Base-by-base conservation (phyloP, 352 stramenopile species). In the Discostella stelligera region DNA sequence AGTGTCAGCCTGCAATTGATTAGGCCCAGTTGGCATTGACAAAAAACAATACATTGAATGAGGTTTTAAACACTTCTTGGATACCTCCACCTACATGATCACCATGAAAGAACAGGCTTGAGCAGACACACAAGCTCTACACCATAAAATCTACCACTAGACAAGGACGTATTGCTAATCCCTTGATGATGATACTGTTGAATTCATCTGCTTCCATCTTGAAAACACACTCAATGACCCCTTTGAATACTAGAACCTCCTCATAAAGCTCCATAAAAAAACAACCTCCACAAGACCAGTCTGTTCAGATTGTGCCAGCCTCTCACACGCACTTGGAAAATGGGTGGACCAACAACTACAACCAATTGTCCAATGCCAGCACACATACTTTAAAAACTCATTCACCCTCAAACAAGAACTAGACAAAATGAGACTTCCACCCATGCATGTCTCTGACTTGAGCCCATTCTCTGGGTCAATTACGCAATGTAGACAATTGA, bases 371-470 rank as follows among this genome's bases (percentile, higher is more conserved):
- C 7, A 61, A 53, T 7, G 5, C 4, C 49, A 70, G 52, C 50
- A 5, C 27, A 55, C 62, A 0, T 77, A 78, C 32, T 71, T 82
- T 18, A 59, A 78, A 25, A 63, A 82, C 52, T 74, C 67, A 2
- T 77, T 74, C 49, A 44, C 39, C 3, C 67, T 78, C 2, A 74
- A 76, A 54, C 8, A 52, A 46, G 8, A 32, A 10, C 18, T 70
- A 0, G 46, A 67, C 65, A 14, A 73, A 20, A 13, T 61, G 0
- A 8, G 25, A 20, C 3, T 79, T 1, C 62, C 61, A 8, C 18
- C 58, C 13, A n/a, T n/a, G n/a, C n/a, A n/a, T n/a, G n/a, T n/a
- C n/a, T n/a, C n/a, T n/a, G n/a, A n/a, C n/a, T n/a, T n/a, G n/a
- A n/a, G n/a, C n/a, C n/a, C n/a, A n/a, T n/a, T n/a, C n/a, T n/a